Evolutionary conservation across 2,329 filamentous ascomycete species (phyloP).

Genomic region (Aplosporella prunicola): DNA sequence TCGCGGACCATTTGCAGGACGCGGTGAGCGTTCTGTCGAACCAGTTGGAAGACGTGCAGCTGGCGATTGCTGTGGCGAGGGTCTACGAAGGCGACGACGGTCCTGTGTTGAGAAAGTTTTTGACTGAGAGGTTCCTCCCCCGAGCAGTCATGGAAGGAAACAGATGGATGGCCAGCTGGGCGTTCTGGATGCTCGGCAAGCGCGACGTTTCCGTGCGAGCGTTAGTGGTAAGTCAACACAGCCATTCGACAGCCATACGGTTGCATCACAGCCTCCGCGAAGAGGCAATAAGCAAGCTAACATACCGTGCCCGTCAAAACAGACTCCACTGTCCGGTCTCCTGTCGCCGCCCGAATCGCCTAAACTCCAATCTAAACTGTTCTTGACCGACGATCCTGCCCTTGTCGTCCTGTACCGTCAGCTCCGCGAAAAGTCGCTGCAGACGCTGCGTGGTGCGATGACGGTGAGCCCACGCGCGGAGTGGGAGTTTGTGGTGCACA

Average conservation of each 20-base stretch:
- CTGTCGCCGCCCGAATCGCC: constrained; percentile 59
- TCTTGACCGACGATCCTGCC: constrained; percentile 83
- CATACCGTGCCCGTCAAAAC: not conserved
- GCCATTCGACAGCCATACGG: not conserved
- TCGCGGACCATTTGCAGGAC: constrained; percentile 76
- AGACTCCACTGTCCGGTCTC: constrained; percentile 71
- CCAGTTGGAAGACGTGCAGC: constrained; percentile 78
- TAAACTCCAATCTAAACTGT: constrained; percentile 65
- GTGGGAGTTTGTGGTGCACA: constrained; percentile 84
- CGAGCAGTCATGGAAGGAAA: constrained; percentile 74
- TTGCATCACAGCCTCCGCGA: not conserved
- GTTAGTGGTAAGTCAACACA: constrained; percentile 54
- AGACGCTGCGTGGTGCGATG: constrained; percentile 76
- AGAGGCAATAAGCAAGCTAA: constrained; percentile 1
- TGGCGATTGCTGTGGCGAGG: constrained; percentile 78
- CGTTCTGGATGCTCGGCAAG: constrained; percentile 80
- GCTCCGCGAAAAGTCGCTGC: constrained; percentile 68
- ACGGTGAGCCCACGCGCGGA: constrained; percentile 71
- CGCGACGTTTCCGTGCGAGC: constrained; percentile 76
- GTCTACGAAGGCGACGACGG: constrained; percentile 83
- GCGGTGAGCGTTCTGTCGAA: constrained; percentile 79
- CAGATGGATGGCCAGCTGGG: constrained; percentile 91
- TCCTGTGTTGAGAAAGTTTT: constrained; percentile 59
- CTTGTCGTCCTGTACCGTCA: constrained; percentile 81
- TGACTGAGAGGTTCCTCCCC: constrained; percentile 71